phyloP scores from a whole-genome alignment of 306 rosid genomes.

The Cucumis hystrix region DNA sequence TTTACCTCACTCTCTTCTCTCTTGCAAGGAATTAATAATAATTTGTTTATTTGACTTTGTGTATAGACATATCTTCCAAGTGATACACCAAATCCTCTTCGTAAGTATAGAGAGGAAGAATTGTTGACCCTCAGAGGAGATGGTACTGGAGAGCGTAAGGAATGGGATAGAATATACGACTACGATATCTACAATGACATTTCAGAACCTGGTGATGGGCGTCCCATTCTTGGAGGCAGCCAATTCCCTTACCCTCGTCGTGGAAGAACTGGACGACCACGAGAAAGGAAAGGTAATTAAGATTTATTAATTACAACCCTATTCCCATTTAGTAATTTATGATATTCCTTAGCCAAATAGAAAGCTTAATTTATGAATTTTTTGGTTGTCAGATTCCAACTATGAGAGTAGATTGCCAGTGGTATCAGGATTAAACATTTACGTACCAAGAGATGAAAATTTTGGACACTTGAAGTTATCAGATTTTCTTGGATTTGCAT shows the following conservation, averaged over 20 bases:
- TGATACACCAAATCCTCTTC: neutral
- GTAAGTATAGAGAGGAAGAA: neutral
- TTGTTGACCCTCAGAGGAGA: neutral
- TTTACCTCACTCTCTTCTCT: neutral
- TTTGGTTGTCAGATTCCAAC: slow-evolving; percentile 28
- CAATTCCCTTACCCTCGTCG: neutral
- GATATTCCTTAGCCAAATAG: too few species aligned
- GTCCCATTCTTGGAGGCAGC: neutral
- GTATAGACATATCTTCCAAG: neutral
- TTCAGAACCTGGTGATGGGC: neutral
- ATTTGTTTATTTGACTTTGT: too few species aligned
- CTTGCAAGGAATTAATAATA: neutral
- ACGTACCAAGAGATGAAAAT: slow-evolving; percentile 81
- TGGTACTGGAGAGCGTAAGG: neutral
- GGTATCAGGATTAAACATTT: slow-evolving; percentile 42
- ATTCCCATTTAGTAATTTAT: too few species aligned
- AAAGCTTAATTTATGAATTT: neutral
- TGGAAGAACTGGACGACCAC: slow-evolving; percentile 14
- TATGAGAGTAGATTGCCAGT: slow-evolving; percentile 35
- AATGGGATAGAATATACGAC: neutral
- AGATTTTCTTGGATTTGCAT: slow-evolving; percentile 58
- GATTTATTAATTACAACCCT: too few species aligned
- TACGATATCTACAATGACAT: neutral
- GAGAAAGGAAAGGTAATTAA: slow-evolving; percentile 28
- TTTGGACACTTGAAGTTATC: slow-evolving; percentile 71